These are phyloP conservation scores for Fraxinus floribunda DNA, from an alignment of 305 asterid species.

Conservation along the genomic window DNA sequence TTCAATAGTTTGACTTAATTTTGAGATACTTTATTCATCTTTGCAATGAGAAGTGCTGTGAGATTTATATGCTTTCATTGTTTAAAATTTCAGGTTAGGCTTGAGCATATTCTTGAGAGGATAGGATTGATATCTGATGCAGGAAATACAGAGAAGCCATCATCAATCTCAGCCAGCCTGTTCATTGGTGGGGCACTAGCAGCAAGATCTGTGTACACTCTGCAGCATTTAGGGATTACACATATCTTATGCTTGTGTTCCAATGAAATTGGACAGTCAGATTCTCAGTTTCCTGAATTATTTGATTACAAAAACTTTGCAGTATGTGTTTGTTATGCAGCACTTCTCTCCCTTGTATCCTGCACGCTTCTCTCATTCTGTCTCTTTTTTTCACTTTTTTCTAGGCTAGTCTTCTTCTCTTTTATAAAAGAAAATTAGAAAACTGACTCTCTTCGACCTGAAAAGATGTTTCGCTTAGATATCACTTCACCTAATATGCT, in stretches of 20 bases:
- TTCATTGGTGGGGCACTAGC: slow-evolving; percentile 95
- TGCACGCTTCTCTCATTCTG: not conserved
- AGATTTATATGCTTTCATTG: slow-evolving; percentile 2
- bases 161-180: slow-evolving; percentile 51
- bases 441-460: not conserved
- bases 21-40: slow-evolving; percentile 1
- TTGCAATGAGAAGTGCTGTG: slow-evolving; percentile 7
- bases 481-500: not conserved
- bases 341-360: slow-evolving; percentile 14
- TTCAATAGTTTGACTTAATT: not conserved
- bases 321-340: slow-evolving; percentile 53
- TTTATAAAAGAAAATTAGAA: not conserved
- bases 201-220: slow-evolving; percentile 86
- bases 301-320: slow-evolving; percentile 80
- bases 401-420: not conserved
- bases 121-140: slow-evolving; percentile 84
- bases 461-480: not conserved
- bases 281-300: slow-evolving; percentile 82
- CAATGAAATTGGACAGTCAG: slow-evolving; percentile 94
- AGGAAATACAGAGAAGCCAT: slow-evolving; percentile 90
- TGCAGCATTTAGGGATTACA: slow-evolving; percentile 82
- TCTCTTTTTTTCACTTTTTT: not conserved
- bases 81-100: slow-evolving; percentile 71
- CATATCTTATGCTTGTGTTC: slow-evolving; percentile 89
- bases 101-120: slow-evolving; percentile 94